phyloP scores from a whole-genome alignment of 192 early-diverging fungal species.

The Linnemannia schmuckeri region DNA sequence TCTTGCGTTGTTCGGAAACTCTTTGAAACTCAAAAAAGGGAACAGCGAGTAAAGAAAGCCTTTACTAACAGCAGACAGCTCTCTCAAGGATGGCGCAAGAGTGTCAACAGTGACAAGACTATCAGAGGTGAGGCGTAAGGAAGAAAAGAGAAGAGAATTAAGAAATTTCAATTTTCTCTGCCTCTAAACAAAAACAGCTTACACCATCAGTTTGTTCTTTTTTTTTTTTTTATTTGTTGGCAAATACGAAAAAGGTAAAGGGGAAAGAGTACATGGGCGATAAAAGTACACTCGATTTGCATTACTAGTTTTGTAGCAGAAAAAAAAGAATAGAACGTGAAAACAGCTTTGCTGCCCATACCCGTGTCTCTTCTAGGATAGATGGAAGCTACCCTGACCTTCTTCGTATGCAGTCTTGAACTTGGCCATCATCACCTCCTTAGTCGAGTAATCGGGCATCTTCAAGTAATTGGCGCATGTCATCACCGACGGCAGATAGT shows the following conservation, averaged over 20 bases:
- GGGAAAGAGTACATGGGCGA: neutral
- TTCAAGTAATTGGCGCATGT: slow-evolving; percentile 97
- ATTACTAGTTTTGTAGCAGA: neutral
- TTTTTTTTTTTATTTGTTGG: neutral
- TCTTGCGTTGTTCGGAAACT: too few species aligned
- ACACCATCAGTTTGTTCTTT: neutral
- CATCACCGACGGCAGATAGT: slow-evolving; percentile 94
- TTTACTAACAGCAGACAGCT: too few species aligned
- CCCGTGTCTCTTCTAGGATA: slow-evolving; percentile 59
- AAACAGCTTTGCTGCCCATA: too few species aligned
- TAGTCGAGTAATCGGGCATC: slow-evolving; percentile 84
- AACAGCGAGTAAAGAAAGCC: too few species aligned
- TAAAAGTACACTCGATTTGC: slow-evolving; percentile 1
- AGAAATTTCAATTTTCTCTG: too few species aligned
- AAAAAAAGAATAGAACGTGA: neutral
- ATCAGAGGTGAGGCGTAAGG: too few species aligned
- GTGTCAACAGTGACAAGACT: too few species aligned
- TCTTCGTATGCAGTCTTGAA: slow-evolving; percentile 83
- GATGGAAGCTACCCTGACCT: slow-evolving; percentile 85
- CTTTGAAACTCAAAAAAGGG: too few species aligned
- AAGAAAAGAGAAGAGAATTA: too few species aligned
- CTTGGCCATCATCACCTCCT: slow-evolving; percentile 72
- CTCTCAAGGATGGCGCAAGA: too few species aligned
- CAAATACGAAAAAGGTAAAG: neutral
- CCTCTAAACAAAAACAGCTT: too few species aligned